Conservation (phyloP, 1,284 basidiomycete genomes). For the Cryptococcus sp. region DNA sequence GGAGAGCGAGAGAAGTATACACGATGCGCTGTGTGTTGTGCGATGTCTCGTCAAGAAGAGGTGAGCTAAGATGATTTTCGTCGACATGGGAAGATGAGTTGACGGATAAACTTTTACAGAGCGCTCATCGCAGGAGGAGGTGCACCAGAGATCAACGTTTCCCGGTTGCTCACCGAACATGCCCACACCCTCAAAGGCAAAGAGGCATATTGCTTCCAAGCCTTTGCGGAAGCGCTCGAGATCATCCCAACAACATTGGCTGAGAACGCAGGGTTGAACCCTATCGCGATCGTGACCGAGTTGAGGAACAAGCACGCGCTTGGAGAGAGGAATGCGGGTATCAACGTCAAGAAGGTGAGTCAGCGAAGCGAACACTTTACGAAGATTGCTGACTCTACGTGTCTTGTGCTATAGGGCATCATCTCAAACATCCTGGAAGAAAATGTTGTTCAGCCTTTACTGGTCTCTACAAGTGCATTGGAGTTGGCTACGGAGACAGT, state of each 20-base stretch:
- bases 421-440: slow-evolving; percentile 97
- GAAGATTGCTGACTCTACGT: not conserved
- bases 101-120: slow-evolving; percentile 53
- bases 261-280: slow-evolving; percentile 97
- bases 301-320: slow-evolving; percentile 93
- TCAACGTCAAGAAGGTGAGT: slow-evolving; percentile 91
- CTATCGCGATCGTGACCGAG: slow-evolving; percentile 97
- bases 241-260: slow-evolving; percentile 97
- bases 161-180: slow-evolving; percentile 87
- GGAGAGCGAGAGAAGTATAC: slow-evolving; percentile 94
- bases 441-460: slow-evolving; percentile 92
- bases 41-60: slow-evolving; percentile 98
- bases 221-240: slow-evolving; percentile 96
- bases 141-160: slow-evolving; percentile 97
- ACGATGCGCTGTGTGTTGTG: slow-evolving; percentile 97
- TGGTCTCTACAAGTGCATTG: slow-evolving; percentile 93
- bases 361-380: not conserved
- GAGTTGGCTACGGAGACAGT: slow-evolving; percentile 97
- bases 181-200: slow-evolving; percentile 95
- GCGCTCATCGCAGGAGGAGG: slow-evolving; percentile 96
- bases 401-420: slow-evolving; percentile 63
- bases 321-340: slow-evolving; percentile 92
- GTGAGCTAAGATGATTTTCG: slow-evolving; percentile 55
- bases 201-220: slow-evolving; percentile 99
- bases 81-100: not conserved